These are phyloP conservation scores for Vicia faba DNA, from an alignment of 306 rosid genomes.

Conservation along the genomic window DNA sequence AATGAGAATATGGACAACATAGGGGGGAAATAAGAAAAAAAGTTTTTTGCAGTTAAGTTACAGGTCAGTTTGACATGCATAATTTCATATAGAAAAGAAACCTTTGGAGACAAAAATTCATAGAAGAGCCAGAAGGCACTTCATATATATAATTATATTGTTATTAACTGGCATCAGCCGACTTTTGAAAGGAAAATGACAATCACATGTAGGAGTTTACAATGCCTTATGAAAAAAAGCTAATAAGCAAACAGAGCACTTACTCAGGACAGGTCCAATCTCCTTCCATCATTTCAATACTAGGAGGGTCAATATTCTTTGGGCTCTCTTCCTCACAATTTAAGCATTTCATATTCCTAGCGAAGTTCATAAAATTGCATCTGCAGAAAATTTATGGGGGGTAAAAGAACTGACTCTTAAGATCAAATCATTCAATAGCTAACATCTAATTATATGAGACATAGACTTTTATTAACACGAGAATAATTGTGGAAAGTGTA, in stretches of 20 bases:
- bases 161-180: conserved; percentile 14
- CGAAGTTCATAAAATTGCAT: conserved; percentile 82
- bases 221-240: neutral
- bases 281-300: conserved; percentile 65
- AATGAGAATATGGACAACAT: neutral
- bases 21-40: neutral
- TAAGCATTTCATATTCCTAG: conserved; percentile 62
- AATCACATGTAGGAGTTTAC: conserved; percentile 11
- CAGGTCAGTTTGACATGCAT: conserved; percentile 31
- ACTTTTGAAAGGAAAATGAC: conserved; percentile 18
- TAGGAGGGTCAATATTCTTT: conserved; percentile 36
- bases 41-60: conserved; percentile 11
- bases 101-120: conserved; percentile 14
- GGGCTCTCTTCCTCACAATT: conserved; percentile 68
- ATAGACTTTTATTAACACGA: neutral
- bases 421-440: conserved; percentile 14
- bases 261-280: conserved; percentile 86
- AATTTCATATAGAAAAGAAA: conserved; percentile 27
- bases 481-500: conserved; percentile 19
- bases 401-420: conserved; percentile 19
- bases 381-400: conserved; percentile 45
- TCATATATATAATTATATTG: conserved; percentile 23
- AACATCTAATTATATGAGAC: conserved; percentile 30
- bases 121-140: conserved; percentile 11
- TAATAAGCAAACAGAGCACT: conserved; percentile 42